Evolutionary conservation across 225 moss, liverwort and hornwort genomes (phyloP).

Genomic region (Polytrichum formosum): DNA sequence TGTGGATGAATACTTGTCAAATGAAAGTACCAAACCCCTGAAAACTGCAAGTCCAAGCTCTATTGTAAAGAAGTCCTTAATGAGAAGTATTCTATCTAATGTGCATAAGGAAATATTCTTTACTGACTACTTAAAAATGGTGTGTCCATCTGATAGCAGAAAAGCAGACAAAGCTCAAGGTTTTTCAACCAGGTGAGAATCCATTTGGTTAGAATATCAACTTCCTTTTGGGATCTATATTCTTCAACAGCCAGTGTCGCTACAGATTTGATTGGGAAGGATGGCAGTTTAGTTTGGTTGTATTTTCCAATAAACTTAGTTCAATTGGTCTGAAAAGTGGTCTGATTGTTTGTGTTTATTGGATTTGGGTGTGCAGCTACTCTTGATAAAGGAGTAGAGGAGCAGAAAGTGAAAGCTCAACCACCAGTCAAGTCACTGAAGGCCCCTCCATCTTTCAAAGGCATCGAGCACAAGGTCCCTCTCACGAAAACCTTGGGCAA

Average conservation of each 20-base stretch:
- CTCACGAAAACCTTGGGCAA: constrained; percentile 30
- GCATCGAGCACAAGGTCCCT: constrained; percentile 13
- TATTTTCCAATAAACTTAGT: not conserved
- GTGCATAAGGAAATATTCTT: too few relatives aligned
- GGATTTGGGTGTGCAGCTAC: constrained; percentile 4
- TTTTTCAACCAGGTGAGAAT: constrained; percentile 42
- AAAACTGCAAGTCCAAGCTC: too few relatives aligned
- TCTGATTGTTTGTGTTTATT: not conserved
- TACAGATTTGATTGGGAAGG: not conserved
- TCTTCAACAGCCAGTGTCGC: not conserved
- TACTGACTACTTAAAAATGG: too few relatives aligned
- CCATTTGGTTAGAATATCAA: not conserved
- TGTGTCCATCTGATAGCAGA: constrained; percentile 7
- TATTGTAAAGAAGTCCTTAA: too few relatives aligned
- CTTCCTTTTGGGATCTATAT: not conserved
- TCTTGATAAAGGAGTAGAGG: constrained; percentile 15
- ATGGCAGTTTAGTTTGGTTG: not conserved
- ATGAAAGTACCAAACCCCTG: not conserved
- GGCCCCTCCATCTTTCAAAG: constrained; percentile 62
- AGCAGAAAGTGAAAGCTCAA: constrained; percentile 28
- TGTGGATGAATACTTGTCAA: too few relatives aligned
- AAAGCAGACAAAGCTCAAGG: constrained; percentile 37
- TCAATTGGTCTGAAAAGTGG: not conserved
- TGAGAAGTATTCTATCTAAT: too few relatives aligned
- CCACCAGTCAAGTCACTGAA: constrained; percentile 55